Percentiles rank a stretch among this genome's conserved stretches.
Evolutionary conservation across 768 basidiomycete genomes (phyloP).

Genomic region (Lactarius quietus): DNA sequence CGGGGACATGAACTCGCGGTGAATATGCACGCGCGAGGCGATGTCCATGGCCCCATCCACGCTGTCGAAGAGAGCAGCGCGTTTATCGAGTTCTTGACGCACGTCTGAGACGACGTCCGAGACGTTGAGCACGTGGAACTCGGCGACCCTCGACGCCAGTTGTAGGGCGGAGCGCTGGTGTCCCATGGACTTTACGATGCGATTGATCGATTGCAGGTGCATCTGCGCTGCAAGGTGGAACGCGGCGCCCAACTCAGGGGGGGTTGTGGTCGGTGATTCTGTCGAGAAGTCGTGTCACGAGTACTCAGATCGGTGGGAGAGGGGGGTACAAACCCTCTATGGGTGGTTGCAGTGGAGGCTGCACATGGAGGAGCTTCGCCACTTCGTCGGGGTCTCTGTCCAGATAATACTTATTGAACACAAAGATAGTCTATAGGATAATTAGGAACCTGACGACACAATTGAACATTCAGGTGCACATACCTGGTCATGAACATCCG

Average conservation of each 20-base stretch:
- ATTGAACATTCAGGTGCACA: not conserved
- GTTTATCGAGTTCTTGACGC: slow-evolving; percentile 63
- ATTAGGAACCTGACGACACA: not conserved
- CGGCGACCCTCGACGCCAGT: slow-evolving; percentile 65
- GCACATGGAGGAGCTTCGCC: slow-evolving; percentile 52
- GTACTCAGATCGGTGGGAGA: not conserved
- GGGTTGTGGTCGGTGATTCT: slow-evolving; percentile 62
- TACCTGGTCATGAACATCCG: slow-evolving; percentile 71
- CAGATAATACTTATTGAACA: slow-evolving; percentile 79
- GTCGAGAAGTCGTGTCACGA: not conserved
- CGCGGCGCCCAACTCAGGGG: slow-evolving; percentile 58
- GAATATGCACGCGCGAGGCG: slow-evolving; percentile 59
- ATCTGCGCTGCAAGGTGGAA: slow-evolving; percentile 57
- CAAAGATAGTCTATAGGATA: slow-evolving; percentile 58
- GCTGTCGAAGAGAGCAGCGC: slow-evolving; percentile 55
- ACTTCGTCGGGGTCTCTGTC: slow-evolving; percentile 65
- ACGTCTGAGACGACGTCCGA: slow-evolving; percentile 57
- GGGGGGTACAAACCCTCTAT: slow-evolving; percentile 54
- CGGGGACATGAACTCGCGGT: slow-evolving; percentile 69
- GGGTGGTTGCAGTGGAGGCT: slow-evolving; percentile 58
- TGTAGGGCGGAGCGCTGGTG: slow-evolving; percentile 66
- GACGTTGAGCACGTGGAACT: slow-evolving; percentile 66
- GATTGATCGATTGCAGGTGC: slow-evolving; percentile 59
- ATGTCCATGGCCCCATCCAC: slow-evolving; percentile 70
- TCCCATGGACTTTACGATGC: slow-evolving; percentile 48